Evolutionary conservation across 768 basidiomycete species (phyloP).

Genomic region (Mycena epipterygia): DNA sequence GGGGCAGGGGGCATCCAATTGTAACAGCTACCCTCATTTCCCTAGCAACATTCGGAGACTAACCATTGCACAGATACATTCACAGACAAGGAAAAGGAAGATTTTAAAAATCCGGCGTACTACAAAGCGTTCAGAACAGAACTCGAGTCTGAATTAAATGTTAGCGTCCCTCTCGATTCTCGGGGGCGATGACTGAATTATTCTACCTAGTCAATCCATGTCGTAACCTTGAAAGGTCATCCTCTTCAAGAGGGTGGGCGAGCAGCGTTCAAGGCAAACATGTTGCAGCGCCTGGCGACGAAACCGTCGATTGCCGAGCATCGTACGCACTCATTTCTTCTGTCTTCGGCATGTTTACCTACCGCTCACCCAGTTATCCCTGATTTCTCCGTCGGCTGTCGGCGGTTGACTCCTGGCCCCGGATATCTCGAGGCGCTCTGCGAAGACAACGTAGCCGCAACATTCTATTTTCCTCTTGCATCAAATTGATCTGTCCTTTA

Average conservation of each 20-base stretch:
- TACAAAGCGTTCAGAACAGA: constrained; percentile 63
- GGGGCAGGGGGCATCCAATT: constrained; percentile 57
- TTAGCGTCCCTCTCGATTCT: constrained; percentile 39
- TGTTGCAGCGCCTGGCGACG: constrained; percentile 64
- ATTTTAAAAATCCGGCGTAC: constrained; percentile 61
- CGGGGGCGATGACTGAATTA: not conserved
- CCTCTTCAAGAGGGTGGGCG: constrained; percentile 53
- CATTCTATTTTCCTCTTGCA: not conserved
- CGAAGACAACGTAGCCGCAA: constrained; percentile 65
- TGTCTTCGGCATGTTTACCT: constrained; percentile 1
- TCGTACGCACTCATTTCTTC: constrained; percentile 46
- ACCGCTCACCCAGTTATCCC: constrained; percentile 62
- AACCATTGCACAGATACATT: constrained; percentile 54
- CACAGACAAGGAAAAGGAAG: constrained; percentile 63
- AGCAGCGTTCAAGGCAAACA: constrained; percentile 56
- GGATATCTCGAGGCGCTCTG: constrained; percentile 78
- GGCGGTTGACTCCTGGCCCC: constrained; percentile 76
- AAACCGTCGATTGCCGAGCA: constrained; percentile 74
- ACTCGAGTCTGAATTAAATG: constrained; percentile 65
- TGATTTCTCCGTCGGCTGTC: constrained; percentile 69
- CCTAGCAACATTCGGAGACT: not conserved
- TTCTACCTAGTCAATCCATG: constrained; percentile 51
- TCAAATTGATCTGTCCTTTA: constrained; percentile 35
- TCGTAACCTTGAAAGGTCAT: constrained; percentile 57
- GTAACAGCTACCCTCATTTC: constrained; percentile 43